Evolutionary conservation across 805 yeast species (phyloP), one percentile per base, ranked within the genome.

Genomic region (Kluyveromyces starmeri): DNA sequence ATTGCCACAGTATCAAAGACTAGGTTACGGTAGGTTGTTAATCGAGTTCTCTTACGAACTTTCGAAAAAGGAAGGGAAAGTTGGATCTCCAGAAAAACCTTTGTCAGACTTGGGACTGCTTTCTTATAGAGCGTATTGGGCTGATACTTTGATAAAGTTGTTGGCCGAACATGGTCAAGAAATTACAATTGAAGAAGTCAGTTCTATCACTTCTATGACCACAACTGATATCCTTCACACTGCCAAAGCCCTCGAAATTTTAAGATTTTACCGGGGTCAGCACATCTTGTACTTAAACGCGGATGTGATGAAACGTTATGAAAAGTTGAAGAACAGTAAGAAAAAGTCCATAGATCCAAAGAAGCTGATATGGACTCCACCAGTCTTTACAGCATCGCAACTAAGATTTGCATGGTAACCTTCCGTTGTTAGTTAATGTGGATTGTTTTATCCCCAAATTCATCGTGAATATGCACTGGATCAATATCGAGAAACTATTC

Each of bases 41-140:
- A 92, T 92, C 48, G 95, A 89, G 50, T 89, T 92, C 54, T 84
- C 96, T 3, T 92, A 92, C 56, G 94, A 83, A 64, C 64, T 92
- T 27, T 82, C 95, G 2, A 78, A 80, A 50, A 80, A 77, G 34
- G 99, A 92, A 51, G 77, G 80, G 34, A 92, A 92, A 55, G 75
- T 78, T 3, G 99, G 99, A 1, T 85, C 96, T 0, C 99, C 98
- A 0, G 99, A 92, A 60, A 92, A 92, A 53, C 99, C 99, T 3
- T 66, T 92, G 15, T 83, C 95, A 0, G 98, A 92, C 68, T 68
- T 92, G 52, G 99, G 99, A 26, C 67, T 92, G 20, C 67, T 92
- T 19, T 83, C 95, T 4, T 92, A 92, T 52, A 75, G 98, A 58
- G 95, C 96, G 0, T 92, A 72, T 54, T 92, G 99, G 99, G 77